A percentile compares a stretch with the other conserved stretches of the same genome.
phyloP scores from a whole-genome alignment of 176 grass and related monocot genomes.

The Phoenix roebelenii region DNA sequence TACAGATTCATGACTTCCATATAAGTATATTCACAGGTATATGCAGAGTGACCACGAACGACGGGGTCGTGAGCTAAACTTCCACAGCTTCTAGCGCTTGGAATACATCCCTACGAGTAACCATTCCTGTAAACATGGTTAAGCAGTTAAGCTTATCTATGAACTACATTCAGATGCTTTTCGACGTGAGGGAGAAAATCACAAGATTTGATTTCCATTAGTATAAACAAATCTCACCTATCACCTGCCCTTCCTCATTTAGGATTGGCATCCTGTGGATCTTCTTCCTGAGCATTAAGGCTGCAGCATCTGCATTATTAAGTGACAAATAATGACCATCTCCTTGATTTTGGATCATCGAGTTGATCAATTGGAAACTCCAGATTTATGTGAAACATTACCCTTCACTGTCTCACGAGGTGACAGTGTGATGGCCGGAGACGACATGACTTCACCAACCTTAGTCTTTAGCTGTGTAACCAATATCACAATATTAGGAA shows the following conservation, averaged over 20 bases:
- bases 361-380: too few relatives aligned
- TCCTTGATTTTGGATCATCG: too few relatives aligned
- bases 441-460: slow-evolving; percentile 65
- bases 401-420: slow-evolving; percentile 20
- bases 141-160: too few relatives aligned
- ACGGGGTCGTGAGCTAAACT: not conserved
- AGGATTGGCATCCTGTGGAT: slow-evolving; percentile 32
- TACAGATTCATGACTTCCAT: too few relatives aligned
- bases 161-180: too few relatives aligned
- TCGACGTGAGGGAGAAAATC: not conserved
- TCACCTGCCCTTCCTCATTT: slow-evolving; percentile 61
- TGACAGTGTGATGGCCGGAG: slow-evolving; percentile 75
- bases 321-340: too few relatives aligned
- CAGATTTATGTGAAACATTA: too few relatives aligned
- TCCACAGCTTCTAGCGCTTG: slow-evolving; percentile 51
- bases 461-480: slow-evolving; percentile 49
- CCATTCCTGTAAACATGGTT: slow-evolving; percentile 48
- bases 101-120: slow-evolving; percentile 73
- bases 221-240: slow-evolving; percentile 36
- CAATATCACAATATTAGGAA: not conserved
- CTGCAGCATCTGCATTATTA: slow-evolving; percentile 61
- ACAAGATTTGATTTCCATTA: too few relatives aligned
- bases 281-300: slow-evolving; percentile 82
- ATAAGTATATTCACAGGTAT: slow-evolving; percentile 32
- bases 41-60: slow-evolving; percentile 8